phyloP scores from a whole-genome alignment of 2,329 filamentous ascomycete genomes.

The Hortaea sp. region DNA sequence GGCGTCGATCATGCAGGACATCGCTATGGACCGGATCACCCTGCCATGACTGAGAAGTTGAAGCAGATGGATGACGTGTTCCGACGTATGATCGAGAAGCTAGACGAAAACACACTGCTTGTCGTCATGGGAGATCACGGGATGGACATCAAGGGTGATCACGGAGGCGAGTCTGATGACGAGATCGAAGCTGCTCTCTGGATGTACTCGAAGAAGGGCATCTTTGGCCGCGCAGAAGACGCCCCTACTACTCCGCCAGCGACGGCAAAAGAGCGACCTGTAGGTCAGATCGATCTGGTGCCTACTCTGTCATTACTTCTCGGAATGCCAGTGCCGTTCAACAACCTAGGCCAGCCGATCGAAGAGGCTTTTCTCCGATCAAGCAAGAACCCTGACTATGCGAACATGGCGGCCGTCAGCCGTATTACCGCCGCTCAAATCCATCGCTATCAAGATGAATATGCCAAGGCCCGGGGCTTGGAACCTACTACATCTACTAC shows the following conservation, averaged over 20 bases:
- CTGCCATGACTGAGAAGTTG: conserved; percentile 83
- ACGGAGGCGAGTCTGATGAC: conserved; percentile 95
- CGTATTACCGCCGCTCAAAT: conserved; percentile 76
- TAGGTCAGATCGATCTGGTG: conserved; percentile 85
- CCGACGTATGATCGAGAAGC: conserved; percentile 54
- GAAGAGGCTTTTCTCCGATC: conserved; percentile 73
- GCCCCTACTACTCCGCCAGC: conserved; percentile 43
- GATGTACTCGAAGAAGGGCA: conserved; percentile 89
- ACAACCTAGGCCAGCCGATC: conserved; percentile 86
- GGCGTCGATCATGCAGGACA: conserved; percentile 97
- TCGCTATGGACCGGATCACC: conserved; percentile 85
- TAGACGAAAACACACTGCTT: conserved; percentile 80
- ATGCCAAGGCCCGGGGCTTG: conserved; percentile 62
- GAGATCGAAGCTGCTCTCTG: conserved; percentile 90
- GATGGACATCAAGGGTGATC: conserved; percentile 95
- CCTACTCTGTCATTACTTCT: conserved; percentile 81
- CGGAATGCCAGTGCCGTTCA: conserved; percentile 88
- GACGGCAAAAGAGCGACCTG: conserved; percentile 68
- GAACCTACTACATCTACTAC: conserved; percentile 45
- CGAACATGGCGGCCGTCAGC: conserved; percentile 67
- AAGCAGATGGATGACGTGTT: conserved; percentile 82
- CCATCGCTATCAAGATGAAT: conserved; percentile 76
- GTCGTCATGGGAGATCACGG: conserved; percentile 99
- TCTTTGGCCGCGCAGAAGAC: conserved; percentile 68
- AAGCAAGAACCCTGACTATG: conserved; percentile 56